Base-by-base conservation (phyloP, 73 alveolate species). In the Uronychia setigera region DNA sequence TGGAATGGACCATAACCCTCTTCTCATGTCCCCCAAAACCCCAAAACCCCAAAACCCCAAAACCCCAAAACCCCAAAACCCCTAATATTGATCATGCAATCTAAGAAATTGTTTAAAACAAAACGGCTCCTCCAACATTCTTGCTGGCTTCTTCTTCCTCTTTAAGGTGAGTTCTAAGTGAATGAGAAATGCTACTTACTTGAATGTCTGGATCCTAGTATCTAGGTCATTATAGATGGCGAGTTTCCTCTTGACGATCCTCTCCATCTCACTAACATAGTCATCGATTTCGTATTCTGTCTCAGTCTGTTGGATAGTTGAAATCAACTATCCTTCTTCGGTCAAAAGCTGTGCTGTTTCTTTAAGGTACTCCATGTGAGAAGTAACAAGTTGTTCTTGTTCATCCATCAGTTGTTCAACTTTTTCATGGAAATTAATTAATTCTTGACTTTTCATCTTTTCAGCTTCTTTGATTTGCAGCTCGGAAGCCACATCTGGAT, bases 341-440 rank as follows among this genome's bases (percentile, higher is more conserved):
- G 98, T 95, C 78, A 97, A 86, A 31, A 97, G 87, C 79, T 95
- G 92, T 58, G 99, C 99, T 78, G 97, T 99, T 88, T 97, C 99
- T 91, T 97, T 97, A 31, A 97, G 85, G 31, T 97, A 98, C 32
- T 89, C 91, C 97, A 97, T 93, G 84, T 97, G 99, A 75, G 91
- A 91, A 58, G 85, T 92, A 26, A 96, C 78, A 31, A 97, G 91
- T 80, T 96, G 97, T 79, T 97, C 99, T 87, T 97, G 96, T 89
- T 96, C 98, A 60, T 95, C 99, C 46, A 96, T 86, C 32, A 95
- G 92, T 67, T 90, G 89, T 81, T 95, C 97, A 19, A 97, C 98
- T 88, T 96, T 95, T 90, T 96, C 98, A 84, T 94, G 99, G 90
- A 93, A 91, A 84, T 95, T 94, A 46, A 94, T 88, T 84, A 93